Percentiles rank a stretch among this genome's conserved stretches.
Evolutionary conservation across 169 alveolate species (phyloP).

Genomic region (Ichthyophthirius multifiliis): DNA sequence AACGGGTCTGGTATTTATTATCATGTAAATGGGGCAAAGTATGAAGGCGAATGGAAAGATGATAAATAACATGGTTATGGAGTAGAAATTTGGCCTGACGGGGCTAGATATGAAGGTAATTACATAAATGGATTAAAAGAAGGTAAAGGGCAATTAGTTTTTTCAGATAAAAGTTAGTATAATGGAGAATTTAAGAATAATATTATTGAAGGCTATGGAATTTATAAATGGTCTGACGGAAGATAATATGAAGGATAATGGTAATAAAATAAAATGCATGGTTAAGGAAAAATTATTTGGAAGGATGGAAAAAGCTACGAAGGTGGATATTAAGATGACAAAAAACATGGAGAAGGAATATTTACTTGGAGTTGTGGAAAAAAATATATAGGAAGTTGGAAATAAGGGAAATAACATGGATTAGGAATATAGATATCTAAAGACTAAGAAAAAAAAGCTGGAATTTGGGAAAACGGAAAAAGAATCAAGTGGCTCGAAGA

Average conservation of each 20-base stretch:
- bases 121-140: constrained; percentile 48
- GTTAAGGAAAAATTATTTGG: constrained; percentile 32
- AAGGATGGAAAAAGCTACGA: constrained; percentile 35
- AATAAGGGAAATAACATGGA: constrained; percentile 16
- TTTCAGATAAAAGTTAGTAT: constrained; percentile 57
- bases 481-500: constrained; percentile 24
- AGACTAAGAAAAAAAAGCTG: neutral
- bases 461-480: constrained; percentile 40
- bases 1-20: neutral
- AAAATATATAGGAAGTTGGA: constrained; percentile 31
- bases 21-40: constrained; percentile 18
- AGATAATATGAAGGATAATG: constrained; percentile 44
- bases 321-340: constrained; percentile 25
- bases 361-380: constrained; percentile 25
- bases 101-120: constrained; percentile 52
- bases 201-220: constrained; percentile 57
- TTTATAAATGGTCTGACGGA: constrained; percentile 62
- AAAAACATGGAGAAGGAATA: constrained; percentile 34
- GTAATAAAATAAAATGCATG: constrained; percentile 35
- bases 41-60: constrained; percentile 19
- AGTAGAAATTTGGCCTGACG: constrained; percentile 58
- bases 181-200: constrained; percentile 53
- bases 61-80: constrained; percentile 66
- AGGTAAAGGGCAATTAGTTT: constrained; percentile 57
- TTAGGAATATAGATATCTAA: constrained; percentile 11